Conservation (phyloP, 495 filamentous ascomycete genomes). For the Annulohypoxylon maeteangense region DNA sequence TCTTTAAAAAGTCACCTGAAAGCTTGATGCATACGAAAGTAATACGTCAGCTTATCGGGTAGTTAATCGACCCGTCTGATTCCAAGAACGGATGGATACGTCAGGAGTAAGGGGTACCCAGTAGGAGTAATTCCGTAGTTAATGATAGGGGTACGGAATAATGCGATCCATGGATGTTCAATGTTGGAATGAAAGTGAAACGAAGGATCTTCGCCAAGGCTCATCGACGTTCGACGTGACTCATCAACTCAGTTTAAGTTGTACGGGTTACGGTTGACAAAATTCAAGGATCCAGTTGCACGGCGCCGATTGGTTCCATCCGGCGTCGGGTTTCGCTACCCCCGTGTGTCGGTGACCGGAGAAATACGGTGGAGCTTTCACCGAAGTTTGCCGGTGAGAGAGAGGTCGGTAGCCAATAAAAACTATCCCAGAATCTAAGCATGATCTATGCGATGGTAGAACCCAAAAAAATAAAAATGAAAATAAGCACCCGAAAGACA, state of each 20-base stretch:
- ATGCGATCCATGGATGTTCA: background rate
- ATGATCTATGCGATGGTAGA: background rate
- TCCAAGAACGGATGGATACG: background rate
- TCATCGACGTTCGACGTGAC: background rate
- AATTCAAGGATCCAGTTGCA: conserved; percentile 9
- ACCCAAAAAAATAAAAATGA: background rate
- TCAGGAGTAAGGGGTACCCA: background rate
- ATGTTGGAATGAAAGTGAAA: conserved; percentile 13
- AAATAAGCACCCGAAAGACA: background rate
- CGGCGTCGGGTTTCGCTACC: conserved; percentile 34
- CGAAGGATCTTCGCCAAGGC: conserved; percentile 18
- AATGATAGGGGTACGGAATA: conserved; percentile 12
- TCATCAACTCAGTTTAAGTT: conserved; percentile 15
- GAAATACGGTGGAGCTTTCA: conserved; percentile 4
- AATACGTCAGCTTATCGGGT: background rate
- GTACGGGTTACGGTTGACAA: conserved; percentile 1
- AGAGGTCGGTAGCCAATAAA: background rate
- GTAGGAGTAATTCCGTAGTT: conserved; percentile 4
- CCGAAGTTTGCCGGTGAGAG: conserved; percentile 23
- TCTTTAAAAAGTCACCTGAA: background rate
- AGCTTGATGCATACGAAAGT: background rate
- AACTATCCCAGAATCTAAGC: background rate
- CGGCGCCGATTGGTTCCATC: conserved; percentile 29
- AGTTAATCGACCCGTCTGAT: background rate
- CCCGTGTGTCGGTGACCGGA: conserved; percentile 9